phyloP scores from a whole-genome alignment of 352 stramenopile genomes.

The Hyaloperonospora brassicae region DNA sequence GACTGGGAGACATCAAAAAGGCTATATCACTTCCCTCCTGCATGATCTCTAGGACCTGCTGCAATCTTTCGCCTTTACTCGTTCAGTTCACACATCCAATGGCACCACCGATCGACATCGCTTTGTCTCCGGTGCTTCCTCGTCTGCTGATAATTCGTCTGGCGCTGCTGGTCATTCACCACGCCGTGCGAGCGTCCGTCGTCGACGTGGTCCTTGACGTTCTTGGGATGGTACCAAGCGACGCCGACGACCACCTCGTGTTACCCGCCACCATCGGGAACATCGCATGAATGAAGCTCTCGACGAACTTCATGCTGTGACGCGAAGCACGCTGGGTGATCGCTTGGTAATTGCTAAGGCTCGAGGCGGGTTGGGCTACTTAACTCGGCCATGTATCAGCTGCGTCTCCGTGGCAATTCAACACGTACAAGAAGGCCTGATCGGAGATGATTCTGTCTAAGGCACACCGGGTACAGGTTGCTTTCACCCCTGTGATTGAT shows the following conservation, averaged over 20 bases:
- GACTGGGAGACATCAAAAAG: neutral
- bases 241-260: slow-evolving; percentile 1
- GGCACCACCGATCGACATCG: no score
- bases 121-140: no score
- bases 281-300: slow-evolving; percentile 7
- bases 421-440: no score
- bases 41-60: neutral
- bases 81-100: neutral
- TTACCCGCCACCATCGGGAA: slow-evolving; percentile 1
- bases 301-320: slow-evolving; percentile 2
- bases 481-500: no score
- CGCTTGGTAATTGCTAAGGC: neutral
- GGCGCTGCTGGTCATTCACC: neutral
- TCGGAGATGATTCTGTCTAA: no score
- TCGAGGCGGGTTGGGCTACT: no score
- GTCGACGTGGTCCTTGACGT: neutral
- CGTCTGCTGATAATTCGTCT: neutral
- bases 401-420: no score
- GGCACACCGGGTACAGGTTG: no score
- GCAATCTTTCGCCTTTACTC: neutral
- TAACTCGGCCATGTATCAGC: no score
- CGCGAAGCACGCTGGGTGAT: neutral
- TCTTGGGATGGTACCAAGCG: neutral
- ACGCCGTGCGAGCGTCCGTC: neutral
- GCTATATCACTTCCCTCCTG: neutral